Conservation (phyloP, 2,329 filamentous ascomycete species). For the Botryotinia calthae region DNA sequence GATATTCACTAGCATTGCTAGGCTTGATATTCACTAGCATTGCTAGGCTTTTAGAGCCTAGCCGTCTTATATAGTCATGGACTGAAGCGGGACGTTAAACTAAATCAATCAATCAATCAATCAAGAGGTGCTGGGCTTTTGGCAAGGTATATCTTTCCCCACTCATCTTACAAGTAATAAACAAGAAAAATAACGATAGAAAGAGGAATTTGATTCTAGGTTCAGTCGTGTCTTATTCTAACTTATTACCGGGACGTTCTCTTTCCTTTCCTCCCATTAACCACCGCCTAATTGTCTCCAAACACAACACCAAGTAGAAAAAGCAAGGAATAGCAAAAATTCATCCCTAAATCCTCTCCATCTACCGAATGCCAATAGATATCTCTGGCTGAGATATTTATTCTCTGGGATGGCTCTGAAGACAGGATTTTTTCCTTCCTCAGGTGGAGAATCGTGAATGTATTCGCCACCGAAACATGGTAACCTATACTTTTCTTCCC, state of each 20-base stretch:
- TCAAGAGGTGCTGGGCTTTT: not conserved
- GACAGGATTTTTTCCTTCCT: conserved; percentile 18
- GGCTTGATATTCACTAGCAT: too few species aligned
- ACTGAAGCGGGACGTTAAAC: too few species aligned
- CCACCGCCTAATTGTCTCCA: not conserved
- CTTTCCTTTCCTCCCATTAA: not conserved
- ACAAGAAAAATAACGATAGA: not conserved
- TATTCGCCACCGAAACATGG: conserved; percentile 34
- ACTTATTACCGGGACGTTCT: not conserved
- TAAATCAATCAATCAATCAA: too few species aligned
- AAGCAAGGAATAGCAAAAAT: not conserved
- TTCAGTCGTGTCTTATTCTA: not conserved
- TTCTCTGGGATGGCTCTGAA: conserved; percentile 1
- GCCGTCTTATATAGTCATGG: too few species aligned
- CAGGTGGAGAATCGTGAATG: conserved; percentile 24
- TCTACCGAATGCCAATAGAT: not conserved
- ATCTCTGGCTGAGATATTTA: conserved; percentile 1
- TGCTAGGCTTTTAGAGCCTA: too few species aligned
- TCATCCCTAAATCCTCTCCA: conserved; percentile 3
- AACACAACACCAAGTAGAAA: conserved; percentile 9
- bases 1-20: too few species aligned
- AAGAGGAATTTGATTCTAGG: not conserved
- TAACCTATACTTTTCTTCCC: conserved; percentile 59
- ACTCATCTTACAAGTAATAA: not conserved
- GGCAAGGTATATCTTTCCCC: not conserved